phyloP scores from a whole-genome alignment of 2,329 filamentous ascomycete genomes.

The Cytospora chrysosperma region DNA sequence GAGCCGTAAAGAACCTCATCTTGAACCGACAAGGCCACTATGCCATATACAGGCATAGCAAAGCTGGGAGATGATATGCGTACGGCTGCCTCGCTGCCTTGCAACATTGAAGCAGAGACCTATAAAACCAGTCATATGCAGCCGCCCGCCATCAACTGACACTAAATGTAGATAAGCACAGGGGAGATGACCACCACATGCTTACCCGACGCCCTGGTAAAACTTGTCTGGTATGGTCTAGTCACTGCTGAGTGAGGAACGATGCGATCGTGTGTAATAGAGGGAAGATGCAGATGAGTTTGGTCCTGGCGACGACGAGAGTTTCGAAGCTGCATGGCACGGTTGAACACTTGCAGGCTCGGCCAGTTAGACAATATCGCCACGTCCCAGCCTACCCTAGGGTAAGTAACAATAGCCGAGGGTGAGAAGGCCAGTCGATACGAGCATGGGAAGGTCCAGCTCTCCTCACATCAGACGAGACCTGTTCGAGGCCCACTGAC shows the following conservation, averaged over 20 bases:
- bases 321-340: neutral
- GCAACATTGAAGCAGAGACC: neutral
- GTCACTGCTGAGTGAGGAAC: neutral
- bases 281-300: neutral
- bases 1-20: neutral
- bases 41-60: neutral
- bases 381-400: too few species aligned
- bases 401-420: neutral
- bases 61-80: neutral
- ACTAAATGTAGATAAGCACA: neutral
- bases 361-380: neutral
- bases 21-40: neutral
- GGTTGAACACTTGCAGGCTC: neutral
- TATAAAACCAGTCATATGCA: neutral
- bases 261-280: neutral
- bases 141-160: constrained; percentile 7
- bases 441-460: constrained; percentile 2
- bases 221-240: neutral
- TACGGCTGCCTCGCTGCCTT: neutral
- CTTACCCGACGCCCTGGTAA: neutral
- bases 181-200: neutral
- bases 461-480: neutral
- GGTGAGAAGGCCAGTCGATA: neutral
- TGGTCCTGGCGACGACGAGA: neutral
- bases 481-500: neutral